Evolutionary conservation across 1,284 basidiomycete species (phyloP).

Genomic region (Lentinus polychrous): DNA sequence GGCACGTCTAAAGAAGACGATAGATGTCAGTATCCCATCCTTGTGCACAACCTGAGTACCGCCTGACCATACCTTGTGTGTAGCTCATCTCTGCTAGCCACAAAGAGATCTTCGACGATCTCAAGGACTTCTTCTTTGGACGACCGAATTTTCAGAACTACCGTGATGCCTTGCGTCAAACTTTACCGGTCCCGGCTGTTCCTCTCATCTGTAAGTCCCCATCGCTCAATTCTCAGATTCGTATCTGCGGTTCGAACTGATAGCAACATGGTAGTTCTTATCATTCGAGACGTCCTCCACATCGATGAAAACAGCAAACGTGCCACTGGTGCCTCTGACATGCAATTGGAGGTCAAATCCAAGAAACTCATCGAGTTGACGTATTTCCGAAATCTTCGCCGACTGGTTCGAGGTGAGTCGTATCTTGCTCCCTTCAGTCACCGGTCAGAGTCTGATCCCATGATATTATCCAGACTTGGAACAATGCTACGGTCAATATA

Average conservation of each 20-base stretch:
- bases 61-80: not conserved
- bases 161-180: constrained; percentile 1
- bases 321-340: not conserved
- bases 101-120: not conserved
- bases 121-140: not conserved
- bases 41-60: not conserved
- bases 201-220: constrained; percentile 6
- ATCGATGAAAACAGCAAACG: not conserved
- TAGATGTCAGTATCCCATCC: constrained; percentile 2
- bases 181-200: not conserved
- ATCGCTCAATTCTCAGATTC: not conserved
- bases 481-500: not conserved
- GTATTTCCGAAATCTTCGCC: constrained; percentile 2
- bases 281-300: not conserved
- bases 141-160: not conserved
- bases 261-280: not conserved
- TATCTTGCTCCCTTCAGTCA: not conserved
- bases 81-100: not conserved
- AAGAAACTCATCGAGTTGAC: constrained; percentile 1
- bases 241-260: not conserved
- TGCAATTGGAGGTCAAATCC: not conserved
- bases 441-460: not conserved
- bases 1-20: not conserved
- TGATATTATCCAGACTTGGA: not conserved
- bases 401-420: constrained; percentile 9